Evolutionary conservation across 2,329 filamentous ascomycete species (phyloP).

Genomic region (Mycosphaerella sp.): DNA sequence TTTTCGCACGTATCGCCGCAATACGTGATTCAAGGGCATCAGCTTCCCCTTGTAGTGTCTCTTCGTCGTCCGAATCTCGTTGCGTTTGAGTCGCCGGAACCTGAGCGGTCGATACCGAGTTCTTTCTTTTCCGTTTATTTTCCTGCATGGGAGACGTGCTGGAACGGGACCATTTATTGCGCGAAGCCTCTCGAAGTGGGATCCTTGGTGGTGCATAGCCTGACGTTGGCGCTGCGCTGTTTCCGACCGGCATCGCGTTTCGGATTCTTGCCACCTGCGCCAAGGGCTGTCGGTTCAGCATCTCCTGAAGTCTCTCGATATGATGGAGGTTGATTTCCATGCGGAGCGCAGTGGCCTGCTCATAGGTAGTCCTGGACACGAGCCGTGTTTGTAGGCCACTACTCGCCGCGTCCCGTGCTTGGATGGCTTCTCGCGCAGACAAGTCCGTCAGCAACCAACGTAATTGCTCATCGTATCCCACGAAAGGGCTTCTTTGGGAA

Average conservation of each 20-base stretch:
- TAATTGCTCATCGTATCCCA: neutral
- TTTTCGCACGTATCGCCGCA: constrained; percentile 14
- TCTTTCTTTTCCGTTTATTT: constrained; percentile 3
- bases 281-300: neutral
- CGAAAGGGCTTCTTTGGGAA: neutral
- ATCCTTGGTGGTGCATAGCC: neutral
- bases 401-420: neutral
- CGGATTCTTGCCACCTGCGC: neutral
- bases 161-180: neutral
- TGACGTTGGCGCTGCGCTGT: neutral
- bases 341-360: neutral
- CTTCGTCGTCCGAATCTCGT: constrained; percentile 14
- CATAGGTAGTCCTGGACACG: neutral
- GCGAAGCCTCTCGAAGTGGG: neutral
- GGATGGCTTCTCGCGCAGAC: neutral
- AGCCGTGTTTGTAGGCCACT: neutral
- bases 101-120: neutral
- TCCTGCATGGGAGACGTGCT: neutral
- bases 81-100: too few species aligned
- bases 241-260: neutral
- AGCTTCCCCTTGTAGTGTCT: constrained; percentile 9
- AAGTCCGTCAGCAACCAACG: constrained; percentile 1
- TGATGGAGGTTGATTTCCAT: neutral
- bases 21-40: constrained; percentile 13
- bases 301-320: neutral